These are phyloP conservation scores for Daldinia vernicosa DNA, from an alignment of 495 filamentous ascomycete genomes.

Conservation along the genomic window DNA sequence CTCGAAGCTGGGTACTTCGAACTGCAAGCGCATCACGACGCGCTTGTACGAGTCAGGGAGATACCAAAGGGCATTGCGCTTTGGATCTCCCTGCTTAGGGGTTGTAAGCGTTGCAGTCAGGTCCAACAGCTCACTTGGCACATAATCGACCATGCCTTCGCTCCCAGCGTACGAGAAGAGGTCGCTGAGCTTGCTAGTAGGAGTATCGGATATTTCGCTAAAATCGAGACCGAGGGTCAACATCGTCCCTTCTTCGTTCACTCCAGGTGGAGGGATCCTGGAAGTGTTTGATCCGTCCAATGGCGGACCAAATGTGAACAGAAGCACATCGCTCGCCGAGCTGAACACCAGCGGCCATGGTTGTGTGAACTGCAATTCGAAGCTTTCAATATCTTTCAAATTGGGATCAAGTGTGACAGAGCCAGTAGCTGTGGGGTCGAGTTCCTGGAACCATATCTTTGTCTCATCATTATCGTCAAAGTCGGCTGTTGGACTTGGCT, in stretches of 20 bases:
- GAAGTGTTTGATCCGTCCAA: background rate
- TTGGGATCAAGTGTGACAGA: background rate
- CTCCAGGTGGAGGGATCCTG: background rate
- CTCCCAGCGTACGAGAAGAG: background rate
- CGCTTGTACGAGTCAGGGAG: background rate
- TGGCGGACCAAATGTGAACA: slow-evolving; percentile 17
- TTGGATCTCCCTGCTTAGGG: background rate
- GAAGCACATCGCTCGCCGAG: slow-evolving; percentile 13
- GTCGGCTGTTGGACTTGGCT: background rate
- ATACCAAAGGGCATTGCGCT: background rate
- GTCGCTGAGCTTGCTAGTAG: background rate
- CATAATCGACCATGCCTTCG: background rate
- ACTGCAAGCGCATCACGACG: background rate
- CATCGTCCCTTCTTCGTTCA: background rate
- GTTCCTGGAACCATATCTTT: background rate
- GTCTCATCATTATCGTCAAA: background rate
- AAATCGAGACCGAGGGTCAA: background rate
- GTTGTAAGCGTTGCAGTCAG: background rate
- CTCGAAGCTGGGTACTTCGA: background rate
- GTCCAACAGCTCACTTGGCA: background rate
- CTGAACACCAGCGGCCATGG: slow-evolving; percentile 26
- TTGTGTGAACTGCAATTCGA: slow-evolving; percentile 9
- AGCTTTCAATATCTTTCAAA: slow-evolving; percentile 13
- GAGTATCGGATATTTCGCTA: background rate
- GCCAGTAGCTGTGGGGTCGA: background rate